Percentiles rank a stretch among this genome's conserved stretches.
These are phyloP conservation scores for Trypanosoma conorhini DNA, from an alignment of 208 protist genomes.

Conservation along the genomic window DNA sequence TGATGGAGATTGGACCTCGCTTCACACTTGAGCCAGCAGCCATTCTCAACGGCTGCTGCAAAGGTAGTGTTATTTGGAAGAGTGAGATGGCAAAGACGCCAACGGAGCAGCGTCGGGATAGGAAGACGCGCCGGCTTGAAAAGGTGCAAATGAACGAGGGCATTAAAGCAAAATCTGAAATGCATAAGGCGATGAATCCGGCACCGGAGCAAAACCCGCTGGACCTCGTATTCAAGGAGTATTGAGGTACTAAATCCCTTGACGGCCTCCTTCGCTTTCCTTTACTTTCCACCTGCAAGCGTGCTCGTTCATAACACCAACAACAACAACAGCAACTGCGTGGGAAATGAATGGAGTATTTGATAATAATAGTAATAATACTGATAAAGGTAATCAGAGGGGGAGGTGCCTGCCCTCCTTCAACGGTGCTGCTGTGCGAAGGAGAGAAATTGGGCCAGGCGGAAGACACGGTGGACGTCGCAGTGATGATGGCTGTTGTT, in stretches of 20 bases:
- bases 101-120: slow-evolving; percentile 78
- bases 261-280: not conserved
- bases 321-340: not conserved
- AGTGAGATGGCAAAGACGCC: slow-evolving; percentile 73
- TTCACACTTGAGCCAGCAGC: slow-evolving; percentile 95
- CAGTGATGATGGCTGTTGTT: not conserved
- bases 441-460: not conserved
- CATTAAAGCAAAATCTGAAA: slow-evolving; percentile 62
- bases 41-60: slow-evolving; percentile 95
- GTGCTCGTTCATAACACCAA: not conserved
- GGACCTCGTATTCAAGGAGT: slow-evolving; percentile 62
- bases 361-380: slow-evolving; percentile 1
- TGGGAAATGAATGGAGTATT: not conserved
- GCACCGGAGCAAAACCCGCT: slow-evolving; percentile 58
- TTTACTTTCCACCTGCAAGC: not conserved
- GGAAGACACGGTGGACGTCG: not conserved
- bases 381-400: not conserved
- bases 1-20: slow-evolving; percentile 98
- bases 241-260: not conserved
- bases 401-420: not conserved
- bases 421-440: not conserved
- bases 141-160: slow-evolving; percentile 67
- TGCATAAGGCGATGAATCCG: slow-evolving; percentile 70
- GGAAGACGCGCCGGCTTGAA: slow-evolving; percentile 72
- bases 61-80: slow-evolving; percentile 94